Percentiles rank a stretch among this genome's conserved stretches.
These are phyloP conservation scores for Dictyophora rubrovolvata DNA, from an alignment of 768 basidiomycete species.

Conservation along the genomic window DNA sequence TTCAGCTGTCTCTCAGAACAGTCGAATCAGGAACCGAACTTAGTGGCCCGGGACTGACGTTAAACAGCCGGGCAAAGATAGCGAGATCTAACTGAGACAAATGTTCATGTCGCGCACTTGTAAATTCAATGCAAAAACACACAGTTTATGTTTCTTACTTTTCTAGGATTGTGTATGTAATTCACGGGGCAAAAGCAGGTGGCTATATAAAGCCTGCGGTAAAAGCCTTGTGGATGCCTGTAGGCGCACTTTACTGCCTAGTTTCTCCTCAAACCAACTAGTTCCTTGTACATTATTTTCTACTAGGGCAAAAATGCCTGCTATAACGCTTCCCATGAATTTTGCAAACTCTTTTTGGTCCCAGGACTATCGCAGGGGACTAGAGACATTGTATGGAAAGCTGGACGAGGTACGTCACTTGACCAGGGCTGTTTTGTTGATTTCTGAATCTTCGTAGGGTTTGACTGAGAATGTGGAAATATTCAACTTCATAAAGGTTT, in stretches of 20 bases:
- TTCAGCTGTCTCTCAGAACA: not conserved
- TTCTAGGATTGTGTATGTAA: no score
- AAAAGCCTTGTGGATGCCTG: not conserved
- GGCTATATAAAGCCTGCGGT: no score
- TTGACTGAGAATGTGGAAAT: slow-evolving; percentile 77
- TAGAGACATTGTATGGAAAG: slow-evolving; percentile 66
- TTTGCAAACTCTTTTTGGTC: slow-evolving; percentile 96
- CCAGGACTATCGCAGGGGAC: slow-evolving; percentile 76
- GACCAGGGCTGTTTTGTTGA: not conserved
- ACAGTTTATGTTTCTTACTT: no score
- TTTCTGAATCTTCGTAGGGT: slow-evolving; percentile 38
- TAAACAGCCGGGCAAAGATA: no score
- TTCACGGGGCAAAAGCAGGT: no score
- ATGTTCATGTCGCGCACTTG: no score
- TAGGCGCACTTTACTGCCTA: not conserved
- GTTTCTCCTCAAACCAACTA: not conserved
- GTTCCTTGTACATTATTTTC: not conserved
- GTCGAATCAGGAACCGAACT: not conserved
- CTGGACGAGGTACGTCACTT: slow-evolving; percentile 56
- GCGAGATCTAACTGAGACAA: no score
- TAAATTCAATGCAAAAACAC: no score
- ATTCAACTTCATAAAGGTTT: slow-evolving; percentile 69
- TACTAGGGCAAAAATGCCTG: slow-evolving; percentile 47
- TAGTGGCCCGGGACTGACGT: no score
- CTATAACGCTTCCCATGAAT: slow-evolving; percentile 76